Evolutionary conservation across 768 basidiomycete genomes (phyloP).

Genomic region (Mycena chlorophos): DNA sequence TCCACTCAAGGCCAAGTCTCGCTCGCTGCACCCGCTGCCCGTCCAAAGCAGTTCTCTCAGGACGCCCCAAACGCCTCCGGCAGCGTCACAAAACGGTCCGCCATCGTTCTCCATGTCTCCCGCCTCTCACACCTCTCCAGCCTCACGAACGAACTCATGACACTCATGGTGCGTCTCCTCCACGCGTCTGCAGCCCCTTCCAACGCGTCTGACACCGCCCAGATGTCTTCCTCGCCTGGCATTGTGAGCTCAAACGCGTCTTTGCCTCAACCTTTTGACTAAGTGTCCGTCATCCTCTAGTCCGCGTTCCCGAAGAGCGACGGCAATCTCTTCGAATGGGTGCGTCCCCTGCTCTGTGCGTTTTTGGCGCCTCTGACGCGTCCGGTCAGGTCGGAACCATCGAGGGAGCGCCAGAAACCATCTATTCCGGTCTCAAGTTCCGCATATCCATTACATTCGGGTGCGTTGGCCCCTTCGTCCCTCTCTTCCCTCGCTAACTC

Average conservation of each 20-base stretch:
- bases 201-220: conserved; percentile 1
- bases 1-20: conserved; percentile 66
- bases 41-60: conserved; percentile 56
- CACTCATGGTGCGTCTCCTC: conserved; percentile 66
- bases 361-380: no score
- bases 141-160: conserved; percentile 83
- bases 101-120: conserved; percentile 8
- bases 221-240: conserved; percentile 90
- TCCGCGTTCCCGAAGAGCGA: conserved; percentile 90
- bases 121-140: conserved; percentile 36
- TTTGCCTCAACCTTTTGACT: neutral
- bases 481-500: neutral
- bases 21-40: conserved; percentile 58
- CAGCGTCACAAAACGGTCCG: conserved; percentile 82
- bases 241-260: conserved; percentile 55
- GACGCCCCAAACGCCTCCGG: conserved; percentile 60
- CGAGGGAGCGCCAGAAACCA: conserved; percentile 75
- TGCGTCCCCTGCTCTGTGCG: no score
- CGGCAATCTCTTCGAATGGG: conserved; percentile 87
- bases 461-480: conserved; percentile 52
- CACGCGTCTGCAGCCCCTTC: neutral
- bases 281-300: conserved; percentile 40
- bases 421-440: conserved; percentile 79
- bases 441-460: conserved; percentile 68
- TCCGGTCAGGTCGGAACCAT: no score